These are phyloP conservation scores for Auricularia auricula-judae DNA, from an alignment of 768 basidiomycete species.

Conservation along the genomic window DNA sequence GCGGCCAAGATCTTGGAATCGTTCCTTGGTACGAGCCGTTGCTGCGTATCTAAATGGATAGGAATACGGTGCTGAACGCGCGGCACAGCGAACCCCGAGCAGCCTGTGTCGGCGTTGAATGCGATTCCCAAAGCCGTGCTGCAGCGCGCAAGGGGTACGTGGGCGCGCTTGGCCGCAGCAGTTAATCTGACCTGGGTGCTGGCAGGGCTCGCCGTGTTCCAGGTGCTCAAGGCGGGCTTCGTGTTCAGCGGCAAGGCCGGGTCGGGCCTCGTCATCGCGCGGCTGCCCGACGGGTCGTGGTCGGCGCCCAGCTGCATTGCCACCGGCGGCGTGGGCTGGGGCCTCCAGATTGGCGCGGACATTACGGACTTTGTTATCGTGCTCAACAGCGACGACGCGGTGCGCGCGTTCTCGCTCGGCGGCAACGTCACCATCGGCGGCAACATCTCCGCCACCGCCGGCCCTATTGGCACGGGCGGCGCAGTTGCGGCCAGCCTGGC, in stretches of 20 bases:
- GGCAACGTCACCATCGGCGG: constrained; percentile 97
- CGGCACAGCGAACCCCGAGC: constrained; percentile 65
- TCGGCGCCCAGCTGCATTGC: constrained; percentile 95
- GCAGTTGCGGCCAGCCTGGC: constrained; percentile 79
- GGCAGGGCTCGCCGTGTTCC: constrained; percentile 86
- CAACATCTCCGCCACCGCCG: constrained; percentile 72
- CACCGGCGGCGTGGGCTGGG: constrained; percentile 90
- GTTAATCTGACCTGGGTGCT: neutral
- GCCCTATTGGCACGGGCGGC: constrained; percentile 90
- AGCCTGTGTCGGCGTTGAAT: constrained; percentile 86
- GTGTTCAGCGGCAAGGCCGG: constrained; percentile 93
- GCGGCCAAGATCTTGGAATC: constrained; percentile 83
- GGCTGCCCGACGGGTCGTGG: constrained; percentile 92
- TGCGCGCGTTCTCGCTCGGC: constrained; percentile 87
- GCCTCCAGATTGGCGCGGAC: constrained; percentile 92
- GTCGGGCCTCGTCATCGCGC: constrained; percentile 84
- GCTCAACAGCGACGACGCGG: constrained; percentile 92
- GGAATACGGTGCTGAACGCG: constrained; percentile 2
- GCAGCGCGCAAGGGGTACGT: constrained; percentile 72
- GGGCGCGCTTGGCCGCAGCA: neutral
- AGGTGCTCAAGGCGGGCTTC: constrained; percentile 88
- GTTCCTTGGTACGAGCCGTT: constrained; percentile 61
- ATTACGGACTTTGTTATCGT: constrained; percentile 94
- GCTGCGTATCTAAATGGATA: neutral
- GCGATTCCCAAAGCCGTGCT: constrained; percentile 88